phyloP scores from a whole-genome alignment of 108 stramenopile genomes.

The Pseudonitzschia pungens region DNA sequence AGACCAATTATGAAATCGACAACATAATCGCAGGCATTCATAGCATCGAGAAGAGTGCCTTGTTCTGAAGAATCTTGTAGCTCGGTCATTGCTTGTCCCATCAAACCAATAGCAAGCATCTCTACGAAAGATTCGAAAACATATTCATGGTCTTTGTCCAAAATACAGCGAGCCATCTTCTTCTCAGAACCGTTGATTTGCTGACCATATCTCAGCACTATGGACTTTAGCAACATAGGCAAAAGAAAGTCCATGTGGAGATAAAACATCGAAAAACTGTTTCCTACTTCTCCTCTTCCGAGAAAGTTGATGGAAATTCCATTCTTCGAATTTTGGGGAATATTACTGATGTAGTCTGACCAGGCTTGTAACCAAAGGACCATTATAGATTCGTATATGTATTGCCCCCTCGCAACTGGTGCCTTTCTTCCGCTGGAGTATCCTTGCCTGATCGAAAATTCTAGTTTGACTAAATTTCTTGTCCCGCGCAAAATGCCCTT shows the following conservation, averaged over 20 bases:
- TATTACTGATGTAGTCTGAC: slow-evolving; percentile 21
- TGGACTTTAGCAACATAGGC: slow-evolving; percentile 78
- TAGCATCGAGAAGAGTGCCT: slow-evolving; percentile 27
- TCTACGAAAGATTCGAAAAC: slow-evolving; percentile 68
- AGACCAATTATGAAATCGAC: slow-evolving; percentile 77
- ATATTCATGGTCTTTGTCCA: slow-evolving; percentile 67
- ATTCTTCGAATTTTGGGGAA: neutral
- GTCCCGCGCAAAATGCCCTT: slow-evolving; percentile 29
- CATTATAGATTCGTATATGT: slow-evolving; percentile 53
- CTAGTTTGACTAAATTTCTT: slow-evolving; percentile 18
- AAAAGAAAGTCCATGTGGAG: slow-evolving; percentile 66
- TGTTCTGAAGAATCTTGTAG: slow-evolving; percentile 36
- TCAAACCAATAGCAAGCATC: slow-evolving; percentile 56
- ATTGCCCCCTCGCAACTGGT: slow-evolving; percentile 20
- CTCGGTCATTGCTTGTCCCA: slow-evolving; percentile 51
- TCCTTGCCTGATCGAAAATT: slow-evolving; percentile 29
- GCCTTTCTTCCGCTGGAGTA: neutral
- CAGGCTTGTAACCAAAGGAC: slow-evolving; percentile 48
- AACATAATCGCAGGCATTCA: slow-evolving; percentile 42
- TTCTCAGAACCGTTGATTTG: neutral
- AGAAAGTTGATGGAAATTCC: neutral
- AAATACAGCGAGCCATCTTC: slow-evolving; percentile 38
- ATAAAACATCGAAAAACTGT: slow-evolving; percentile 38
- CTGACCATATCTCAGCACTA: slow-evolving; percentile 51
- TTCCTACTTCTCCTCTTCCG: neutral